phyloP scores from a whole-genome alignment of 139 green algal genomes.

The Chlorella ohadii region DNA sequence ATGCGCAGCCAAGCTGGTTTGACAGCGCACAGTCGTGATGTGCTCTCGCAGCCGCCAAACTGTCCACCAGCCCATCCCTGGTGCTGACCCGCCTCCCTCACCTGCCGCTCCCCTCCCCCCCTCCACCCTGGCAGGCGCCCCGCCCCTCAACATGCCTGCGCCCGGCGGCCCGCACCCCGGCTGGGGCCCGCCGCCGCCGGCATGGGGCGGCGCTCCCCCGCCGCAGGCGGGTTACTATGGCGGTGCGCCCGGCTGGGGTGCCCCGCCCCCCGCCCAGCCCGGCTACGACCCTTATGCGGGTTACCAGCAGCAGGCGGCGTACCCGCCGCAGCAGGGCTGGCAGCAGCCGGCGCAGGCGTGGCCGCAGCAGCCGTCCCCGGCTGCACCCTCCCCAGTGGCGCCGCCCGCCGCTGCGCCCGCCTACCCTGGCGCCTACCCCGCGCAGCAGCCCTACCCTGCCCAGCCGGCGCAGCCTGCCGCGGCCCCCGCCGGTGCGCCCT shows the following conservation, averaged over 20 bases:
- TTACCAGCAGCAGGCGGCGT: background rate
- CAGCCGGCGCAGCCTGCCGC: background rate
- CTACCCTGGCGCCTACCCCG: background rate
- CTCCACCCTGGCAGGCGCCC: background rate
- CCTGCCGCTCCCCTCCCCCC: too few species aligned
- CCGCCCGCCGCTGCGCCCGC: background rate
- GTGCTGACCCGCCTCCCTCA: too few species aligned
- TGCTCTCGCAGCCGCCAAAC: too few species aligned
- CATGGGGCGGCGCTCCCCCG: background rate
- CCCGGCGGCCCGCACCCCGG: background rate
- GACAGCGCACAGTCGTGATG: too few species aligned
- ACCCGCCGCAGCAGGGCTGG: background rate
- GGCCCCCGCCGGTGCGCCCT: background rate
- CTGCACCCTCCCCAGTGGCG: background rate
- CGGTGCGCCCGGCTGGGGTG: background rate
- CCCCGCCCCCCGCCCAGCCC: background rate
- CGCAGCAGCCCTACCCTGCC: background rate
- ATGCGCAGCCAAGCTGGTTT: too few species aligned
- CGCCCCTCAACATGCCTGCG: background rate
- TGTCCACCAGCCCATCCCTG: too few species aligned
- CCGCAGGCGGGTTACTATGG: background rate
- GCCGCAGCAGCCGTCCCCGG: background rate
- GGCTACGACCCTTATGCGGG: background rate
- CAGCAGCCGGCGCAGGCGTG: background rate
- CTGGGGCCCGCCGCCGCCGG: background rate